Base-by-base conservation (phyloP, 2,329 filamentous ascomycete species). In the Cladophialophora psammophila region DNA sequence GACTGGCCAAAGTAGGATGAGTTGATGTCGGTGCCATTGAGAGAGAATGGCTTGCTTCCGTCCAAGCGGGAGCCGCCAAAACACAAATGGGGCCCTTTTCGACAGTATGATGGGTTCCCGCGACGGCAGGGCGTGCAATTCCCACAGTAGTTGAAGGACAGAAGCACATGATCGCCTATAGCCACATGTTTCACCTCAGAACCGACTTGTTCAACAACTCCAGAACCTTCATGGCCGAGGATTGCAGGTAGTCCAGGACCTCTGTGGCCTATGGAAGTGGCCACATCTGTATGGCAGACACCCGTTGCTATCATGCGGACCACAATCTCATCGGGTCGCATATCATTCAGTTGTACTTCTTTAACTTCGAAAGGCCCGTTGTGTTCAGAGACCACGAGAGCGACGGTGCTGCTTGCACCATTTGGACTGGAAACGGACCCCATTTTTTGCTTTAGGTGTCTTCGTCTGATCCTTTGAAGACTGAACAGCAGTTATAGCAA, bases 281-380 rank as follows among this genome's bases (percentile, higher is more conserved):
- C 52, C 31, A 58, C 18, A 78, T 96, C 92, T 31, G 92, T 95
- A 84, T 96, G 92, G 85, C 93, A 96, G 73, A 96, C 92, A 77
- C 93, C 92, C 31, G 90, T 91, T 84, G 87, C 96, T 80, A 93
- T 92, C 84, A 96, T 86, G 81, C 95, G 93, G 81, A 96, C 83
- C 71, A 97, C 90, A 72, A 97, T 91, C 81, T 97, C 91, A 82
- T 96, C 93, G 59, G 92, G 89, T 20, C 90, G 92, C 53, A 93
- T 34, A 31, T 55, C 60, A n/a, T 40, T 40, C 20, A 63, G 35
- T 35, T 42, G 32, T 34, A 63, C 60, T 50, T 50, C 45, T 31
- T 50, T 50, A 12, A 50, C 45, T 50, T 50, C 45, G 45, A 50
- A 50, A 5, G 45, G 45, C 18, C 45, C 45, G 13, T 31, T 18